phyloP scores from a whole-genome alignment of 352 stramenopile species.

The Phytopythium delawarense region DNA sequence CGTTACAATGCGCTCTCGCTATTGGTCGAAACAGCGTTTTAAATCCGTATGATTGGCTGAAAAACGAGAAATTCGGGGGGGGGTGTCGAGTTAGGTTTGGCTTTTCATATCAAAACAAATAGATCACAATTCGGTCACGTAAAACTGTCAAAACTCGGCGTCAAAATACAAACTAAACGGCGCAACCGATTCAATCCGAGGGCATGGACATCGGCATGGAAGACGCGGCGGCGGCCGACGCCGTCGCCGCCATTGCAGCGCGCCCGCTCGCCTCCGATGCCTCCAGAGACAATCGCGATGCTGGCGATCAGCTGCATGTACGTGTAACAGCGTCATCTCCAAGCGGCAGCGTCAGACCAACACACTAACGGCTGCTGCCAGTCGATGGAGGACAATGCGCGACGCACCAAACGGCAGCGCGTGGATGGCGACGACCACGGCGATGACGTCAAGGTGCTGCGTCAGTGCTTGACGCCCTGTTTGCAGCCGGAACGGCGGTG shows the following conservation, averaged over 20 bases:
- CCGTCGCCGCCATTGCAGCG: neutral
- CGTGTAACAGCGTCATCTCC: neutral
- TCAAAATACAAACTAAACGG: no score
- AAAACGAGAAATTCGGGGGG: no score
- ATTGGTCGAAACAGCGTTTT: no score
- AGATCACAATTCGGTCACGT: no score
- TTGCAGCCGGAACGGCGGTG: neutral
- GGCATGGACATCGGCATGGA: conserved; percentile 5
- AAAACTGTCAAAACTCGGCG: no score
- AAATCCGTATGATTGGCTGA: no score
- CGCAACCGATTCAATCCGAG: neutral
- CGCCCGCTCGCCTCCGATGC: neutral
- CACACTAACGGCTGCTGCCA: neutral
- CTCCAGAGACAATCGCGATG: neutral
- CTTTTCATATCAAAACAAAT: no score
- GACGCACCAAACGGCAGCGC: conserved; percentile 1
- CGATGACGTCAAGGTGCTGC: neutral
- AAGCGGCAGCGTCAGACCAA: neutral
- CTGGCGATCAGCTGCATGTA: neutral
- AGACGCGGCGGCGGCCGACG: neutral
- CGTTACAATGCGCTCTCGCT: no score
- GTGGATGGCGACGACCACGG: neutral
- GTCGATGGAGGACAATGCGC: neutral
- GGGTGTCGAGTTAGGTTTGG: no score
- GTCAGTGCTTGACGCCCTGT: no score